These are phyloP conservation scores for Cladorrhinum sp. DNA, from an alignment of 2,329 filamentous ascomycete species.

Conservation along the genomic window DNA sequence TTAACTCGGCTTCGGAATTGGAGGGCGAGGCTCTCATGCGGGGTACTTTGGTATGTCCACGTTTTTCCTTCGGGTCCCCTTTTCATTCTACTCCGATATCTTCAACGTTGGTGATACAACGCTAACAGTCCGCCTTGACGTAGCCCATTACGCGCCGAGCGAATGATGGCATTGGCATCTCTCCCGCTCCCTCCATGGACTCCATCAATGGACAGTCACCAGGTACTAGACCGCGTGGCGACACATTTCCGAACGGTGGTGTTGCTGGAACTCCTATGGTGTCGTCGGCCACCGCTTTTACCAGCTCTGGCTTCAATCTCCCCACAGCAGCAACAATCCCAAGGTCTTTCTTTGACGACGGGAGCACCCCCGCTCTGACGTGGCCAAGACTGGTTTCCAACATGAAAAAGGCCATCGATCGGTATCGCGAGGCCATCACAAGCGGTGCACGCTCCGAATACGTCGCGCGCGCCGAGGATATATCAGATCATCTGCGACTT, in stretches of 20 bases:
- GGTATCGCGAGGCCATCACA: conserved; percentile 85
- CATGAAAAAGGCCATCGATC: conserved; percentile 86
- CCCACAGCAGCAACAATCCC: conserved; percentile 62
- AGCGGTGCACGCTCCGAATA: conserved; percentile 83
- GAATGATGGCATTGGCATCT: conserved; percentile 69
- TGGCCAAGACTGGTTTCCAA: conserved; percentile 90
- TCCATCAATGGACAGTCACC: conserved; percentile 73
- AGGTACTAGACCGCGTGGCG: conserved; percentile 53
- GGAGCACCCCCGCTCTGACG: conserved; percentile 72
- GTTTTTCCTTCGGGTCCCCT: neutral
- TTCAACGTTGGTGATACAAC: conserved; percentile 43
- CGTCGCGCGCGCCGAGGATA: conserved; percentile 92
- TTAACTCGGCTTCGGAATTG: conserved; percentile 77
- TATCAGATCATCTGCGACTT: conserved; percentile 90
- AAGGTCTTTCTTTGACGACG: conserved; percentile 86
- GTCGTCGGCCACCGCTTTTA: conserved; percentile 61
- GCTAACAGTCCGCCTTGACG: conserved; percentile 7
- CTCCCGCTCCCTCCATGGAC: conserved; percentile 86
- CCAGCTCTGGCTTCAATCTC: conserved; percentile 54
- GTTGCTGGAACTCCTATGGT: conserved; percentile 49
- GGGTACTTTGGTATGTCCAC: conserved; percentile 61
- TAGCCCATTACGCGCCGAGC: conserved; percentile 55
- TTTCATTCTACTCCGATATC: neutral
- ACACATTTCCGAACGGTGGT: conserved; percentile 52
- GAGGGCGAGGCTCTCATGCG: conserved; percentile 75